Evolutionary conservation across 169 alveolate genomes (phyloP).

Genomic region (Babesia gibsoni): DNA sequence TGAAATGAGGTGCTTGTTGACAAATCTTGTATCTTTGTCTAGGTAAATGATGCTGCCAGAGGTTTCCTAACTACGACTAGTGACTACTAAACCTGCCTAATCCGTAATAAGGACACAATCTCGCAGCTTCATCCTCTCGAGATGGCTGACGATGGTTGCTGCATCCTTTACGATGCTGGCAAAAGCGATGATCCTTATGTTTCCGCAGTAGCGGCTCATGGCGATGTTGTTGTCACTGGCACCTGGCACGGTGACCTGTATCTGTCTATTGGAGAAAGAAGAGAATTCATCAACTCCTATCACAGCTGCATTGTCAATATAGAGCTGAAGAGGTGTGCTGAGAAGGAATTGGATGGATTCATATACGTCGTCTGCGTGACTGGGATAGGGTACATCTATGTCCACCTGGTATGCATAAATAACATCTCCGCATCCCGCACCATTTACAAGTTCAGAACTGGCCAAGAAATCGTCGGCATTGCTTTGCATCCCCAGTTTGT

Average conservation of each 20-base stretch:
- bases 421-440: conserved; percentile 12
- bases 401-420: conserved; percentile 26
- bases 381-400: conserved; percentile 34
- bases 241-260: conserved; percentile 29
- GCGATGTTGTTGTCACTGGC: conserved; percentile 12
- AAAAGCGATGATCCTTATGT: conserved; percentile 19
- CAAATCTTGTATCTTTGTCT: too few relatives aligned
- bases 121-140: too few relatives aligned
- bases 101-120: too few relatives aligned
- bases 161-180: not conserved
- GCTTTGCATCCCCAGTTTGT: conserved; percentile 23
- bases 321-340: conserved; percentile 3
- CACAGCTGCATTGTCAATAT: conserved; percentile 14
- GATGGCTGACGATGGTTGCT: not conserved
- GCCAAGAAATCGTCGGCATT: not conserved
- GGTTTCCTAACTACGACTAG: too few relatives aligned
- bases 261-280: not conserved
- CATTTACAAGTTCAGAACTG: conserved; percentile 19
- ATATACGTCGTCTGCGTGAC: conserved; percentile 30
- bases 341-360: not conserved
- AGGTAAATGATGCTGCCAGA: too few relatives aligned
- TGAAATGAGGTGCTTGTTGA: too few relatives aligned
- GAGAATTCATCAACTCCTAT: conserved; percentile 6
- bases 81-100: too few relatives aligned
- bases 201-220: conserved; percentile 28